Conservation (phyloP, 1,284 basidiomycete species). For the Ceratobasidium theobromae region DNA sequence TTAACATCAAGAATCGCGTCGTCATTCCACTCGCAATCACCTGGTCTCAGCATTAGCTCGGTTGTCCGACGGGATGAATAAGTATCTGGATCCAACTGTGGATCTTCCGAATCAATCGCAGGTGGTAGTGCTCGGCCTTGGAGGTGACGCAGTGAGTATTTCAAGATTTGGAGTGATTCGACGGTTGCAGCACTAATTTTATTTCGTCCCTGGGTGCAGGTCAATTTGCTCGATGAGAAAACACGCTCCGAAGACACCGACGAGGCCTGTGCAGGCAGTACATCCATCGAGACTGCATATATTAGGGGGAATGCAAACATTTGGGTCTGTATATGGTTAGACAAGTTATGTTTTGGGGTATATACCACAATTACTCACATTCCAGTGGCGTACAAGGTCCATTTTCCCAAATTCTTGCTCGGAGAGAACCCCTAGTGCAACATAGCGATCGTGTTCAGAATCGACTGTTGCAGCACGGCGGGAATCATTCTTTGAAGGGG, state of each 20-base stretch:
- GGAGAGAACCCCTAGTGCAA: too few relatives aligned
- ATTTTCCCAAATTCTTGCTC: too few relatives aligned
- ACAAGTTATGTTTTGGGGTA: not conserved
- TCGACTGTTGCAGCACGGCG: too few relatives aligned
- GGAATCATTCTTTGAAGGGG: too few relatives aligned
- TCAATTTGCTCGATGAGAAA: slow-evolving; percentile 7
- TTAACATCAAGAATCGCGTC: too few relatives aligned
- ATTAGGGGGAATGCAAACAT: not conserved
- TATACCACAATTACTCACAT: not conserved
- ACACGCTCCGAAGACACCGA: slow-evolving; percentile 10
- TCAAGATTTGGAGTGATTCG: slow-evolving; percentile 1
- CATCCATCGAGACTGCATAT: not conserved
- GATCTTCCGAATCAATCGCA: too few relatives aligned
- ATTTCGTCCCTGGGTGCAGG: not conserved
- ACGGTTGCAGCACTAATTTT: not conserved
- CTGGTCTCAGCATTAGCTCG: too few relatives aligned
- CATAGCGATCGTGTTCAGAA: too few relatives aligned
- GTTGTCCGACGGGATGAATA: too few relatives aligned
- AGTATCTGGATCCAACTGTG: too few relatives aligned
- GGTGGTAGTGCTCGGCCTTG: too few relatives aligned
- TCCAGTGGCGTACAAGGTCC: not conserved
- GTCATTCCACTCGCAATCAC: too few relatives aligned
- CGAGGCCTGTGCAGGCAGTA: slow-evolving; percentile 1
- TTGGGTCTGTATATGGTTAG: not conserved
- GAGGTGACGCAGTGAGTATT: not conserved